These are phyloP conservation scores for Ceratobasidium sp. DNA, from an alignment of 1,284 basidiomycete genomes.

Conservation along the genomic window DNA sequence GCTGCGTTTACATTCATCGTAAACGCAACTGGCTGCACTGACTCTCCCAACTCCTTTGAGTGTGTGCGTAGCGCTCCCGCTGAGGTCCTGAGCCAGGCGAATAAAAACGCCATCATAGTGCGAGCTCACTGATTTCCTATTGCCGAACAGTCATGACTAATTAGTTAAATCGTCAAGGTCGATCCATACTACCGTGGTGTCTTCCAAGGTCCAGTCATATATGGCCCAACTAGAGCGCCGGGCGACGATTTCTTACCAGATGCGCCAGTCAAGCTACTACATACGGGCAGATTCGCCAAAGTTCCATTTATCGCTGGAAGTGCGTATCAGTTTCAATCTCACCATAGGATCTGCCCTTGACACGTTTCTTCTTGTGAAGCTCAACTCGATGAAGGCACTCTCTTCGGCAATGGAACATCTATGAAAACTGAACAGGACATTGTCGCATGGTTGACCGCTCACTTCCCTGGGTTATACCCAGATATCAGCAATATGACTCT, in stretches of 20 bases:
- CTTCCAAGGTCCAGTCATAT: slow-evolving; percentile 4
- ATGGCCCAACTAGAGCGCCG: neutral
- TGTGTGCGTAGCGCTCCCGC: slow-evolving; percentile 16
- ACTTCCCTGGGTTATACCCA: neutral
- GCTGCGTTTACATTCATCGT: neutral
- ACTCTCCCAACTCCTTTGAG: neutral
- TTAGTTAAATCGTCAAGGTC: neutral
- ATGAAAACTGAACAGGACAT: slow-evolving; percentile 18
- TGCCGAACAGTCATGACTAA: neutral
- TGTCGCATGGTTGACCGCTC: slow-evolving; percentile 18
- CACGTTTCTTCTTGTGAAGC: neutral
- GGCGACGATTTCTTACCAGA: slow-evolving; percentile 50
- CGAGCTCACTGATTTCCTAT: neutral
- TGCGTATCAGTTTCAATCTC: slow-evolving; percentile 19
- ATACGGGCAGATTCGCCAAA: slow-evolving; percentile 53
- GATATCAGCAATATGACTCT: neutral
- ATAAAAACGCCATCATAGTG: slow-evolving; percentile 7
- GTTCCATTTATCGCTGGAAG: slow-evolving; percentile 58
- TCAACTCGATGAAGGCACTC: slow-evolving; percentile 44
- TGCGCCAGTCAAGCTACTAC: slow-evolving; percentile 51
- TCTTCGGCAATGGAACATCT: slow-evolving; percentile 8
- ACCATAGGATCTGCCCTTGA: neutral
- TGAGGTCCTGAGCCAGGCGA: slow-evolving; percentile 1
- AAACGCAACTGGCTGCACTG: slow-evolving; percentile 14
- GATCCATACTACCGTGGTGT: neutral